A percentile compares a stretch with the other conserved stretches of the same genome.
phyloP scores from a whole-genome alignment of 2,329 filamentous ascomycete species.

The Ophiostoma piceae region DNA sequence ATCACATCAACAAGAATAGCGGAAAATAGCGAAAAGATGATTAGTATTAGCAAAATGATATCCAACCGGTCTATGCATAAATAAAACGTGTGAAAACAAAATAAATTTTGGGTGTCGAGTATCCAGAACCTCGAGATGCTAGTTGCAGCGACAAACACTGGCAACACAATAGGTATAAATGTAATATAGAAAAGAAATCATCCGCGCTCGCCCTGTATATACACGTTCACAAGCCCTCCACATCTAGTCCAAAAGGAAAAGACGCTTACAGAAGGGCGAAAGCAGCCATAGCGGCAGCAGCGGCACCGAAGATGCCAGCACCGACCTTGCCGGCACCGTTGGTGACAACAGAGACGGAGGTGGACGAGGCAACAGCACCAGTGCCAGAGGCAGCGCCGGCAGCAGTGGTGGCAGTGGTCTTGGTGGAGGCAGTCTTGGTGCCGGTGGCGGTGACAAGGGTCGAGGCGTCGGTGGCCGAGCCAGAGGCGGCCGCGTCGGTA shows the following conservation, averaged over 20 bases:
- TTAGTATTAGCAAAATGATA: background rate
- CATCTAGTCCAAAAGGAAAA: background rate
- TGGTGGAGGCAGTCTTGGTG: slow-evolving; percentile 20
- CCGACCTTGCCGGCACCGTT: slow-evolving; percentile 29
- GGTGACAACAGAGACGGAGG: slow-evolving; percentile 33
- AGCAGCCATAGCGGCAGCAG: slow-evolving; percentile 30
- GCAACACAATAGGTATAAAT: slow-evolving; percentile 8
- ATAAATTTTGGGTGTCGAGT: slow-evolving; percentile 14
- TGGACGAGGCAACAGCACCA: slow-evolving; percentile 27
- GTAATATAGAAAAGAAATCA: slow-evolving; percentile 7
- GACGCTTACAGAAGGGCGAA: slow-evolving; percentile 30
- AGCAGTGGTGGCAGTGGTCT: slow-evolving; percentile 18
- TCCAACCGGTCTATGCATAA: slow-evolving; percentile 2
- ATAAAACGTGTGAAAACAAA: slow-evolving; percentile 14
- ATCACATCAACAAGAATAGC: background rate
- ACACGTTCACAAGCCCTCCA: background rate
- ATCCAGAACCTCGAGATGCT: slow-evolving; percentile 17
- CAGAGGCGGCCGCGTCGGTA: slow-evolving; percentile 13
- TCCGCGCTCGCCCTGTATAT: background rate
- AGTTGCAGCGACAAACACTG: background rate
- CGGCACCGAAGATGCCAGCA: slow-evolving; percentile 28
- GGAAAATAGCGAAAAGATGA: background rate
- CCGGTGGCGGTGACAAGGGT: slow-evolving; percentile 29
- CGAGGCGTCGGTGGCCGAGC: slow-evolving; percentile 25
- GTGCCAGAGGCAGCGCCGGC: slow-evolving; percentile 2